phyloP scores from a whole-genome alignment of 345 rosid species.

The Camelina sativa region DNA sequence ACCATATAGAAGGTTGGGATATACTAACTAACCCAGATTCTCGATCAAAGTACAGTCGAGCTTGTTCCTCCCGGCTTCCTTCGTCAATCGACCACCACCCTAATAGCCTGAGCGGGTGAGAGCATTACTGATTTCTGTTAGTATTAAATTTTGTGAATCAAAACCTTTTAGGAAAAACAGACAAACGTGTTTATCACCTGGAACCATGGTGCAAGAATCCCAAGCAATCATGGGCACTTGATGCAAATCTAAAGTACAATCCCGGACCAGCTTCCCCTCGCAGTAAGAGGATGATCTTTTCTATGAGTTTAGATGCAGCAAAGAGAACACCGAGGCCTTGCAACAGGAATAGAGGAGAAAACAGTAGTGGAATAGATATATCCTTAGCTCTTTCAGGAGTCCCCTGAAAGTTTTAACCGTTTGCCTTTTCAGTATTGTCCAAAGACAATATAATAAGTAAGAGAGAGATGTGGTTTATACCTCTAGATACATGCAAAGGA shows the following conservation, averaged over 20 bases:
- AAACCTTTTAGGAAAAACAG: background rate
- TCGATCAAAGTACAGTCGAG: constrained; percentile 69
- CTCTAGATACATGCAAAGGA: constrained; percentile 94
- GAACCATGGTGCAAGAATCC: constrained; percentile 97
- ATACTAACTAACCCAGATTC: constrained; percentile 70
- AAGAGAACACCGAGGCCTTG: constrained; percentile 89
- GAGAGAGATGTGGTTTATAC: constrained; percentile 52
- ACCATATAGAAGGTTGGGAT: background rate
- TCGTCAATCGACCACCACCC: constrained; percentile 99
- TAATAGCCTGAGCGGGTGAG: constrained; percentile 60
- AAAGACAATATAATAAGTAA: constrained; percentile 34
- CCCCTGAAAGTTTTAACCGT: constrained; percentile 64
- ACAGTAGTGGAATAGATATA: constrained; percentile 78
- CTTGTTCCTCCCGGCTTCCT: constrained; percentile 93
- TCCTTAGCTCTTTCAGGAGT: constrained; percentile 82
- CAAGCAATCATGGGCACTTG: constrained; percentile 77
- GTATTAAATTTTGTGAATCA: background rate
- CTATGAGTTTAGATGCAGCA: constrained; percentile 74
- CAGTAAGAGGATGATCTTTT: constrained; percentile 72
- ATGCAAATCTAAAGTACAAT: constrained; percentile 70
- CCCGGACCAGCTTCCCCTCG: constrained; percentile 76
- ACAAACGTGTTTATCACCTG: constrained; percentile 56
- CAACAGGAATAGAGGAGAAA: constrained; percentile 85
- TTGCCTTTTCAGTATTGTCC: constrained; percentile 38
- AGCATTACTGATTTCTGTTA: constrained; percentile 1